Conservation (phyloP, 2,329 filamentous ascomycete genomes). For the Chaetomiaceae sp. region DNA sequence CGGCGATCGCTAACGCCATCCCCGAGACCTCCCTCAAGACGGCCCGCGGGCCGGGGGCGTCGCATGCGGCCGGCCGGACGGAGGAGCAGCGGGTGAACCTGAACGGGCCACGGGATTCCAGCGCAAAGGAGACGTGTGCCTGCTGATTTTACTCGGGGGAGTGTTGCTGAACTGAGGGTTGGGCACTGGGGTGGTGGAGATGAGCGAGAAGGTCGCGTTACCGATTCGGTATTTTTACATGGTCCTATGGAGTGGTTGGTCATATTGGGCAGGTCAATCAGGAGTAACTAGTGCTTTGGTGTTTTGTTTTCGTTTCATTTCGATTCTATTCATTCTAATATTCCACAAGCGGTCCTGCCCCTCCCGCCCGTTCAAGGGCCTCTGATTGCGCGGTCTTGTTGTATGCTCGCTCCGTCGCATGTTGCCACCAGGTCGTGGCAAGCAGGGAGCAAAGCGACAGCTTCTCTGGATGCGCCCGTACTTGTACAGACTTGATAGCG, state of each 20-base stretch:
- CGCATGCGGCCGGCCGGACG: constrained; percentile 52
- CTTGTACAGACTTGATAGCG: too few species aligned
- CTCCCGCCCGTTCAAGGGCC: too few species aligned
- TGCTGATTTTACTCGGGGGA: constrained; percentile 50
- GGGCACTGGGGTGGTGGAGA: too few species aligned
- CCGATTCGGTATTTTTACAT: constrained; percentile 13
- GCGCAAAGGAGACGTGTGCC: constrained; percentile 86
- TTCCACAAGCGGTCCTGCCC: not conserved
- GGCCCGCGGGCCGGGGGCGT: constrained; percentile 64
- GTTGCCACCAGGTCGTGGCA: too few species aligned
- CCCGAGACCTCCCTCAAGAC: constrained; percentile 95
- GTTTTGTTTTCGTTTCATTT: constrained; percentile 11
- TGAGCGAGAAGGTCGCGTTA: constrained; percentile 8
- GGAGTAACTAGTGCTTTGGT: constrained; percentile 21
- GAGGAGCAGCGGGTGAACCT: constrained; percentile 79
- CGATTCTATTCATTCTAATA: not conserved
- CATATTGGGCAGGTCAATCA: constrained; percentile 19
- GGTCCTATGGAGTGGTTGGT: constrained; percentile 22
- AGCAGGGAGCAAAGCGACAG: too few species aligned
- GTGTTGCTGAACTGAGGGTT: too few species aligned
- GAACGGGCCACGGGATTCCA: constrained; percentile 64
- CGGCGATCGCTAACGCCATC: constrained; percentile 95
- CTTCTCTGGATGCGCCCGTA: too few species aligned
- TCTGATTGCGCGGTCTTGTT: too few species aligned
- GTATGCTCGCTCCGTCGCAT: too few species aligned